A percentile compares a stretch with the other conserved stretches of the same genome.
phyloP scores from a whole-genome alignment of 75 land plant genomes.

The Sequoia sempervirens region DNA sequence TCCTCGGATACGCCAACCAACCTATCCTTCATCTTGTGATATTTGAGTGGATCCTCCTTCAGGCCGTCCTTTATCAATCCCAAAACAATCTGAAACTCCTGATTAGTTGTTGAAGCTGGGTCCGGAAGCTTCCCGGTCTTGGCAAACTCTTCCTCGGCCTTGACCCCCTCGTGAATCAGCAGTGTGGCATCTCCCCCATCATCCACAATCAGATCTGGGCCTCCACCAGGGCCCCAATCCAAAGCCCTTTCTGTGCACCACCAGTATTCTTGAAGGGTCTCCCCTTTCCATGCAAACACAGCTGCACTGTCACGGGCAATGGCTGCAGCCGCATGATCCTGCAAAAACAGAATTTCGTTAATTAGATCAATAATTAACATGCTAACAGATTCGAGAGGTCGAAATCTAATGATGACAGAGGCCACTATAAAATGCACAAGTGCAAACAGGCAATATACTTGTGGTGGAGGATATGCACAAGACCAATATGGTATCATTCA shows the following conservation, averaged over 20 bases:
- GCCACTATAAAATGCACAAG: no score
- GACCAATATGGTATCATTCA: no score
- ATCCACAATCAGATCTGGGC: constrained; percentile 92
- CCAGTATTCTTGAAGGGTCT: constrained; percentile 94
- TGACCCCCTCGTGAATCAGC: constrained; percentile 75
- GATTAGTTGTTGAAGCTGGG: constrained; percentile 72
- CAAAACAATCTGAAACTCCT: constrained; percentile 82
- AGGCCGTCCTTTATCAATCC: no score
- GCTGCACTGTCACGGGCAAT: constrained; percentile 83
- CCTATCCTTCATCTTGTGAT: no score
- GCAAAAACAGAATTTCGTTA: constrained; percentile 54
- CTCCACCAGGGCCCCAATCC: constrained; percentile 87
- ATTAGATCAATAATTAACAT: no score
- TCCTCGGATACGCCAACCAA: no score
- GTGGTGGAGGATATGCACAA: no score
- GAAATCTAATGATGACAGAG: no score
- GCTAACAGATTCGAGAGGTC: no score
- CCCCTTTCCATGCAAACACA: constrained; percentile 93
- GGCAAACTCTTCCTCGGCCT: no score
- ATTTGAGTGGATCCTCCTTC: no score
- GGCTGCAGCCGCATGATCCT: constrained; percentile 85
- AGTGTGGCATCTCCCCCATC: constrained; percentile 78
- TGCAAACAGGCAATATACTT: no score
- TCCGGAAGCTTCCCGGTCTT: constrained; percentile 41
- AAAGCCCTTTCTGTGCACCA: constrained; percentile 95